Evolutionary conservation across 2,329 filamentous ascomycete species (phyloP), one percentile per base, ranked within the genome.

Genomic region (Cladophialophora psammophila): DNA sequence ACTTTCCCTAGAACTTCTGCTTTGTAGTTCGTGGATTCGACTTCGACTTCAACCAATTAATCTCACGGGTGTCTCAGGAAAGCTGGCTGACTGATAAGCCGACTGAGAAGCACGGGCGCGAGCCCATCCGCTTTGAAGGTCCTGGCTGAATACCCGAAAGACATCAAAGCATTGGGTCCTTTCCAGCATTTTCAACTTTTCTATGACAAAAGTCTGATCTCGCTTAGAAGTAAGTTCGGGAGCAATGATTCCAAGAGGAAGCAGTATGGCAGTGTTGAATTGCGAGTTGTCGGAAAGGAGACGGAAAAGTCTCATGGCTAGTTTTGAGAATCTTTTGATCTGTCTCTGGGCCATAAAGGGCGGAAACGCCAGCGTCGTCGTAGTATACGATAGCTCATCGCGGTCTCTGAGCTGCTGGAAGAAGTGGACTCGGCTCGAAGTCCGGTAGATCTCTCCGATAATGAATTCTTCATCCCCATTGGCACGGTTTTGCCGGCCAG

Each of bases 371-470:
- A 42, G 34, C 1, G 60, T 62, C 2, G 60, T 62, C n/a, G 40
- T 38, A 15, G 60, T 38, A 15, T 62, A 12, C 1, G 20, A 5
- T 15, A 54, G 35, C 5, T 18, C 34, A 31, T 20, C 35, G n/a
- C n/a, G 50, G 10, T 62, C 48, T 55, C 60, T 62, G 15, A 62
- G 35, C 20, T 55, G 60, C 15, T 48, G 34, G 45, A 62, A 55
- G 38, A 54, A 62, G 34, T 62, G 36, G 12, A 62, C 55, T 40
- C 60, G 48, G 48, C 60, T 45, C n/a, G 60, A n/a, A 15, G 26
- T 45, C 13, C 60, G 60, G 36, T 62, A 62, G 18, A 62, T 62
- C 40, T 62, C 60, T 20, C 36, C 31, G 36, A 62, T 48, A 5
- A 42, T 55, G 13, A 59, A 31, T n/a, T 38, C 9, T 59, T 59